Base-by-base conservation (phyloP, 495 filamentous ascomycete genomes). In the Penicillium longicatenatum region DNA sequence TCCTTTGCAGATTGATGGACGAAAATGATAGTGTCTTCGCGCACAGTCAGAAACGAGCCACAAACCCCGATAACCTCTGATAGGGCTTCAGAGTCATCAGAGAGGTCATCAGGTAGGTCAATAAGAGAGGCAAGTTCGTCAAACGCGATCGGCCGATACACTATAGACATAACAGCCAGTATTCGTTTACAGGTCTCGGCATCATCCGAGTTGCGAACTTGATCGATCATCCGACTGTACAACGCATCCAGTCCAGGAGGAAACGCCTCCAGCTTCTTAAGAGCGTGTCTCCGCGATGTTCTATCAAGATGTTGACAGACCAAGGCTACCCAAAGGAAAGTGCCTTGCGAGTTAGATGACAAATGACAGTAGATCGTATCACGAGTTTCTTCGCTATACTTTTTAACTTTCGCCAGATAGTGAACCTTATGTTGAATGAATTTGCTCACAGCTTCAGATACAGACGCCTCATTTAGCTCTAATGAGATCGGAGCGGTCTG, bases 331-430 rank as follows among this genome's bases (percentile, higher is more conserved):
- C 33, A 52, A 12, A 52, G 50, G 33, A 52, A 52, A 21, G 50
- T 52, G 16, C 50, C 17, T 24, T 52, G 33, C 12, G 33, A 52
- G 19, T 65, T 69, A n/a, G 51, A 44, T 58, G 73, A 72, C 44
- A 76, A 66, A 16, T 68, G 70, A 2, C 61, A 63, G 55, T 79
- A 80, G 42, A 81, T 69, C 3, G 46, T 49, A 50, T 81, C 73
- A 4, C 80, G 67, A 22, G 77, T 67, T 50, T 72, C 76, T 21
- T 52, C 50, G 1, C 5, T 39, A 52, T 52, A 52, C 6, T 41
- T 41, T 39, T 52, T 52, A 17, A 41, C 14, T 37, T 52, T 39
- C 11, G 20, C 30, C 19, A 52, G 14, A 2, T 21, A 5, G 6
- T 52, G n/a, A 24, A 52, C 50, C 31, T 52, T 52, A 37, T 52